Evolutionary conservation across 2,329 filamentous ascomycete genomes (phyloP), one percentile per base, ranked within the genome.

Genomic region (Trichoderma lentiforme): DNA sequence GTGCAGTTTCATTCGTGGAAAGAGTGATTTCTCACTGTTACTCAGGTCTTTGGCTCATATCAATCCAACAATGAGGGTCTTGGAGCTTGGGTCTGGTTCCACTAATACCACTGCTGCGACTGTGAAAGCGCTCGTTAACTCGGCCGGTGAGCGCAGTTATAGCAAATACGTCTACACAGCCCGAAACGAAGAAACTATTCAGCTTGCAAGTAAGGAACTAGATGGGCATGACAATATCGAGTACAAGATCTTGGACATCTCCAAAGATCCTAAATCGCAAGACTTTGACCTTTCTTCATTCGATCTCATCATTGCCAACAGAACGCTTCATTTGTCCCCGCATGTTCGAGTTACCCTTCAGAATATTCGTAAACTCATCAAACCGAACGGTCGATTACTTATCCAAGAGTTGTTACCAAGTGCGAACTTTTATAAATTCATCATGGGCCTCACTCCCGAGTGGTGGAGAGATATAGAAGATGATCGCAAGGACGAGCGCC

Each of bases 11-110:
- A 5, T 67, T 18, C 30, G 26, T 9, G 43, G 26, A 15, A 36
- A 32, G 30, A 36, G 69, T 7, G 56, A 71, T 30, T 39, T 53
- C 15, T 61, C 53, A 2, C 8, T 32, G 5, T 34, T 73, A 4
- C 62, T 74, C 21, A 56, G 32, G 12, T 60, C 71, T n/a, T 56
- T 62, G 36, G 43, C 51, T 24, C 71, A 75, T 47, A 15, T 26
- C 15, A 64, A 73, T 28, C 73, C 73, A 11, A 73, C 43, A 11
- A 62, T 75, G 64, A 73, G 43, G 30, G 26, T 74, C 2, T 30
- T 74, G 15, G 75, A 78, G 32, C 76, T 82, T 18, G 83, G 83
- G 14, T 82, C 80, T 18, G 84, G 84, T 3, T 83, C 81, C 4
- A 83, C 82, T 4, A 79, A 77, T 15, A 68, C 53, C 12, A 71